Percentiles rank a stretch among this genome's conserved stretches.
phyloP scores from a whole-genome alignment of 345 rosid genomes.

The Eucalyptus tenuipes region DNA sequence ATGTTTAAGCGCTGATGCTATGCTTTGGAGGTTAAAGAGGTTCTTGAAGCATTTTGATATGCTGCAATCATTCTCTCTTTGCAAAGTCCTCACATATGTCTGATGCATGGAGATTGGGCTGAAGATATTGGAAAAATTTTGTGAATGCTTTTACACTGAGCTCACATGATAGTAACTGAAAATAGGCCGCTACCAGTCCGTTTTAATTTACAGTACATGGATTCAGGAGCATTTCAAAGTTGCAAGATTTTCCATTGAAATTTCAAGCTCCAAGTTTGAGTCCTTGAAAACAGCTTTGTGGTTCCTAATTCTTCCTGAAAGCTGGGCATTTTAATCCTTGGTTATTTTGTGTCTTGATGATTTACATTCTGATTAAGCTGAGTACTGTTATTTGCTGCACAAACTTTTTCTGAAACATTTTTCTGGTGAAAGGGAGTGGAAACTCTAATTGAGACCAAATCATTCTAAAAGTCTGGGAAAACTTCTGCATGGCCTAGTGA shows the following conservation, averaged over 20 bases:
- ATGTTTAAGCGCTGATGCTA: background rate
- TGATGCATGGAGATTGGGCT: background rate
- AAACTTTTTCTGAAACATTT: background rate
- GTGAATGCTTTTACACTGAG: background rate
- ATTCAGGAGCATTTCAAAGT: background rate
- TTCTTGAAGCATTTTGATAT: background rate
- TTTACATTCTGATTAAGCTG: background rate
- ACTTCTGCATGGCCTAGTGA: background rate
- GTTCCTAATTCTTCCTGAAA: background rate
- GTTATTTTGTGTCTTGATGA: background rate
- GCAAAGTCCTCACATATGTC: background rate
- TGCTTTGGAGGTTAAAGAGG: background rate
- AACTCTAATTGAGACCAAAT: background rate
- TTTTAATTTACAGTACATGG: background rate
- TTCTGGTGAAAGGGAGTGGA: background rate
- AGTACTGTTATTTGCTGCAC: background rate
- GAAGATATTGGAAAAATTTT: background rate
- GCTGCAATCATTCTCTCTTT: background rate
- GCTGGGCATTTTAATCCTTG: background rate
- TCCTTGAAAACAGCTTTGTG: background rate
- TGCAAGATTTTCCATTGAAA: background rate
- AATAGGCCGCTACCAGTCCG: background rate
- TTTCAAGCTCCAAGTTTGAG: background rate
- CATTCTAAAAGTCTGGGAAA: background rate
- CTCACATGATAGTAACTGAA: background rate